Conservation (phyloP, 345 rosid genomes). For the Balakata baccata region DNA sequence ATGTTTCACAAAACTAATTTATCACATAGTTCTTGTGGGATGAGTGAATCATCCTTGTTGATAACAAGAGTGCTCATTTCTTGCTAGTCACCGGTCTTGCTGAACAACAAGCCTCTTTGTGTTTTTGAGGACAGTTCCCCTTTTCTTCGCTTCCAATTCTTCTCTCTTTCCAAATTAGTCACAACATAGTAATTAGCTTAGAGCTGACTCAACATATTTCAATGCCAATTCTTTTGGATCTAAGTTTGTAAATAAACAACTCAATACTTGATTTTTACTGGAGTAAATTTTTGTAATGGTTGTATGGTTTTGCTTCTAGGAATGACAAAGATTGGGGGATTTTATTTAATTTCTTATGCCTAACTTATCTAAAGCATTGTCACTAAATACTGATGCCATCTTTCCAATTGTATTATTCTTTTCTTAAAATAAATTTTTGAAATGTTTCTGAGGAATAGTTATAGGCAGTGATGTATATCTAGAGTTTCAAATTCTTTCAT, state of each 20-base stretch:
- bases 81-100: background rate
- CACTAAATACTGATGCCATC: background rate
- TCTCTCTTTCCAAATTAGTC: background rate
- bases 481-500: background rate
- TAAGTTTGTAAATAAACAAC: background rate
- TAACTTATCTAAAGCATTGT: background rate
- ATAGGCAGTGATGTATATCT: background rate
- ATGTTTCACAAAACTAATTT: too few species aligned
- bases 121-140: background rate
- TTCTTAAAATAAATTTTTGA: background rate
- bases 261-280: background rate
- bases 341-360: background rate
- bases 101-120: too few species aligned
- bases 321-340: background rate
- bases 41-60: background rate
- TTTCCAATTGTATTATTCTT: background rate
- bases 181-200: background rate
- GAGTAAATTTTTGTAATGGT: too few species aligned
- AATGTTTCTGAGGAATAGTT: background rate
- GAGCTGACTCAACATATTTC: background rate
- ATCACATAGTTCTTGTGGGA: background rate
- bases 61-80: background rate
- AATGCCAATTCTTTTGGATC: background rate
- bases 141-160: background rate
- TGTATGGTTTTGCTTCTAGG: background rate